These are phyloP conservation scores for Coprinopsis sp. DNA, from an alignment of 768 basidiomycete species.

Conservation along the genomic window DNA sequence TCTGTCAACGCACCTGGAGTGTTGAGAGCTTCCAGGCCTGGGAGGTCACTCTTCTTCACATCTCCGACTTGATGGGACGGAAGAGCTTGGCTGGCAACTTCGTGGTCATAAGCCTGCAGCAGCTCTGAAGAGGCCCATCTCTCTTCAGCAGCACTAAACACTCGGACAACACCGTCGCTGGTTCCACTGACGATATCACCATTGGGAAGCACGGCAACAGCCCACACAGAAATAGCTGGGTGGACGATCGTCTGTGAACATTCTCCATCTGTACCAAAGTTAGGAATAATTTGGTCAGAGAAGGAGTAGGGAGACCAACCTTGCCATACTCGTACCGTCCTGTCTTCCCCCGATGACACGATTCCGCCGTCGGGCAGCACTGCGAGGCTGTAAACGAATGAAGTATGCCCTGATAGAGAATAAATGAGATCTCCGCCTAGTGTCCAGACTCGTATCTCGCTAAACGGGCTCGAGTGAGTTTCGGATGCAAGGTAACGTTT, in stretches of 20 bases:
- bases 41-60: conserved; percentile 87
- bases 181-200: conserved; percentile 90
- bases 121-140: conserved; percentile 68
- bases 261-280: conserved; percentile 62
- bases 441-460: conserved; percentile 92
- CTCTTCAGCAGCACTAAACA: conserved; percentile 74
- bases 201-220: conserved; percentile 81
- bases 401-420: conserved; percentile 89
- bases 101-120: conserved; percentile 65
- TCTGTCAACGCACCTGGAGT: conserved; percentile 52
- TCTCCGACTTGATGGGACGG: conserved; percentile 88
- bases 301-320: conserved; percentile 39
- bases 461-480: conserved; percentile 23
- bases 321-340: conserved; percentile 88
- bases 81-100: conserved; percentile 73
- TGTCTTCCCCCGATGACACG: conserved; percentile 92
- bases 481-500: too few relatives aligned
- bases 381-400: conserved; percentile 90
- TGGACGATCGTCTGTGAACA: conserved; percentile 86
- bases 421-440: conserved; percentile 73
- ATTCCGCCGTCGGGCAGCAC: conserved; percentile 78
- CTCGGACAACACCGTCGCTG: conserved; percentile 82
- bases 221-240: conserved; percentile 97
- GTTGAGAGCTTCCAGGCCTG: conserved; percentile 75
- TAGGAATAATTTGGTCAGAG: background rate